Conservation (phyloP, 2,329 filamentous ascomycete genomes). For the Nemania serpens region DNA sequence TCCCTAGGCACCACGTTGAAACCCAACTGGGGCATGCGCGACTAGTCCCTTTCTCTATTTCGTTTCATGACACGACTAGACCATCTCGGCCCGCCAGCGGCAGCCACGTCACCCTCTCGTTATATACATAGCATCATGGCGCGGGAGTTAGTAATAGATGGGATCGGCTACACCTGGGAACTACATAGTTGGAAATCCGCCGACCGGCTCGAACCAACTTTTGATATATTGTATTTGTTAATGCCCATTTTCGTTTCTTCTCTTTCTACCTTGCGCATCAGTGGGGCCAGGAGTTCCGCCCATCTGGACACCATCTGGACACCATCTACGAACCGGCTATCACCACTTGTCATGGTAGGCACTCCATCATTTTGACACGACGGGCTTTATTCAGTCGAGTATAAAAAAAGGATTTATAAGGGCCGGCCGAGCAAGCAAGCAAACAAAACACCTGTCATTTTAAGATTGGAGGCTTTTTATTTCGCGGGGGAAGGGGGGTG, state of each 20-base stretch:
- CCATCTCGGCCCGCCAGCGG: constrained; percentile 20
- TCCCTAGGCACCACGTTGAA: constrained; percentile 66
- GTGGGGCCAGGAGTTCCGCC: constrained; percentile 12
- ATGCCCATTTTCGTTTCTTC: constrained; percentile 21
- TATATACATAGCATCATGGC: constrained; percentile 29
- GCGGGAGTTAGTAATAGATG: constrained; percentile 31
- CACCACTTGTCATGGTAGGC: neutral
- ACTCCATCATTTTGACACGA: constrained; percentile 6
- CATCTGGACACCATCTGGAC: constrained; percentile 1
- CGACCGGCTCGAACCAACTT: constrained; percentile 11
- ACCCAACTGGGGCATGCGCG: constrained; percentile 62
- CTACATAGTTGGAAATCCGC: constrained; percentile 19
- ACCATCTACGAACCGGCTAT: constrained; percentile 19
- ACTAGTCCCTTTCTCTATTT: constrained; percentile 21
- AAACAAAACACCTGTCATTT: constrained; percentile 13
- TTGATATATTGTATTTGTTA: constrained; percentile 29
- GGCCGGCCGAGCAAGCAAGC: constrained; percentile 11
- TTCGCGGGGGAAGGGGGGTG: too few relatives aligned
- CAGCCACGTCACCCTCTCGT: constrained; percentile 18
- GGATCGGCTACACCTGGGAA: constrained; percentile 21
- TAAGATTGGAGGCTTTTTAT: constrained; percentile 10
- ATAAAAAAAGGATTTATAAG: constrained; percentile 18
- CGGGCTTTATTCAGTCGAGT: constrained; percentile 11
- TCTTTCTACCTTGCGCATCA: constrained; percentile 12
- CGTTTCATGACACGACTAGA: constrained; percentile 25